Base-by-base conservation (phyloP, 2,329 filamentous ascomycete genomes). In the Botrytis paeoniae region DNA sequence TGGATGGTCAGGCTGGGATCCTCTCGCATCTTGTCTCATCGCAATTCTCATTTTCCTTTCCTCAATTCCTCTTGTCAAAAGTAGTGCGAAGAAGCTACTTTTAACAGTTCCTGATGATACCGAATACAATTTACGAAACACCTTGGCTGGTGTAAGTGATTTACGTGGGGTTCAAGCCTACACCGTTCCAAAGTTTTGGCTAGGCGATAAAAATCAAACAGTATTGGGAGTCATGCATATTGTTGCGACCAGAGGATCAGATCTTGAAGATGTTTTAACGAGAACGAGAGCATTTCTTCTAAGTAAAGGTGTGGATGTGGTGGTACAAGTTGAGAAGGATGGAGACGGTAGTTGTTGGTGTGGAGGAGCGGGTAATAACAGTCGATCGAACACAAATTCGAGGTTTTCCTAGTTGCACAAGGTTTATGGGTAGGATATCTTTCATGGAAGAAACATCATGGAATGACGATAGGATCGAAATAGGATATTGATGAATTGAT, bases 1-100 rank as follows among this genome's bases (percentile, higher is more conserved):
- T 80, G 92, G 93, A 25, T 98, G 95, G 94, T 89, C 93, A 10
- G 94, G 95, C 37, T 99, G 95, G 89, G 96, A 99, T 81, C 96
- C 96, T 3, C 83, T 98, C 32, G 96, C 96, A 0, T 98, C 95
- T 0, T 97, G 95, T 81, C 87, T 98, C 74, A 99, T 99, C 77
- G 95, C 96, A 0, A 87, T 96, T 39, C 86, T 99, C 64, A 99
- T 99, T 77, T 95, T 98, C 81, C 88, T 92, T n/a, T 97, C 95
- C 14, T 93, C 96, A 0, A 89, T 95, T 43, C 96, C 96, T 0
- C 87, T 99, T 0, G 94, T 99, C 35, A 90, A 89, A 75, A 94
- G 92, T 25, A 94, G 93, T 1, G 96, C 94, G 1, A 92, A 91
- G 78, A 91, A 93, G 32, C 85, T 99, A 5, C 86, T 99, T 35